Base-by-base conservation (phyloP, 2,329 filamentous ascomycete species). In the Bipolaris oryzae region DNA sequence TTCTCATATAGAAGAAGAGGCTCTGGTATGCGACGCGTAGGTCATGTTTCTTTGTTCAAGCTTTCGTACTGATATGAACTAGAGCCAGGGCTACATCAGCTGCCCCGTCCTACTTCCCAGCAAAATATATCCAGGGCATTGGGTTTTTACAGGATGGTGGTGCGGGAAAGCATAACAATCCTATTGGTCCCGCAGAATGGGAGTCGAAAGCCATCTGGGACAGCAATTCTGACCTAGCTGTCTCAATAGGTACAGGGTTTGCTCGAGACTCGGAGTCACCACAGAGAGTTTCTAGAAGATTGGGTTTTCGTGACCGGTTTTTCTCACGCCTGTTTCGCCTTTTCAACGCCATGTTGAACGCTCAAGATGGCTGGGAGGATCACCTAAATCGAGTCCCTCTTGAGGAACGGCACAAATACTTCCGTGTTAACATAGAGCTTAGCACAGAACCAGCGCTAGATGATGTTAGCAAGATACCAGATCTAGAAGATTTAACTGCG, bases 31-130 rank as follows among this genome's bases (percentile, higher is more conserved):
- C 10, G 21, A 64, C 9, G 51, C 48, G 54, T 66, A 60, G 13
- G 58, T 55, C 28, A 53, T 39, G 6, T 45, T 9, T 25, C 42
- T 44, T n/a, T 10, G 38, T 25, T 6, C n/a, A n/a, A n/a, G 5
- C 44, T 39, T 33, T 7, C 10, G 50, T n/a, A 55, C 46, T 55
- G 2, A 55, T 34, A 16, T 20, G 4, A 15, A 11, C 7, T 7
- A 66, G 63, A 16, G 57, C 63, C 18, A 31, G 51, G 18, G 61
- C 50, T 23, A 66, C 44, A 9, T 66, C 56, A 43, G 43, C 59
- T 38, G 53, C 57, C 28, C 51, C 38, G 5, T 62, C 47, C 4
- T 66, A 66, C 47, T 64, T 64, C 25, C 47, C 25, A 25, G 55
- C 50, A 48, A 64, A 64, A 47, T 62, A 62, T 34, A 62, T 64